These are phyloP conservation scores for Fusarium brachygibbosum DNA, from an alignment of 2,329 filamentous ascomycete genomes.

Conservation along the genomic window DNA sequence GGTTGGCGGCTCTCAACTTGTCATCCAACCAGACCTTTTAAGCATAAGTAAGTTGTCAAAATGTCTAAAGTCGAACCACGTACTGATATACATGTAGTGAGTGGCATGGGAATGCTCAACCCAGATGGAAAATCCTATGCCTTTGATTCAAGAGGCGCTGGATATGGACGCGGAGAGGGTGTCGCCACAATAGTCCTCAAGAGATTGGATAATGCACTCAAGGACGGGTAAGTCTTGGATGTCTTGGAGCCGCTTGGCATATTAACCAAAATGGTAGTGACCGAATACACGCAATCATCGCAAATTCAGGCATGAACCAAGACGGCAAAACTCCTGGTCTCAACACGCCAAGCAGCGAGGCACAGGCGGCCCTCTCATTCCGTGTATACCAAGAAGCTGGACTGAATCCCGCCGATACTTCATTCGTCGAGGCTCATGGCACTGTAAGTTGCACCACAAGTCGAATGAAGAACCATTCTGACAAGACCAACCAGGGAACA, in stretches of 20 bases:
- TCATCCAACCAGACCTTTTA: slow-evolving; percentile 10
- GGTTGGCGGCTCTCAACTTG: slow-evolving; percentile 16
- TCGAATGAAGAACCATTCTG: accelerated
- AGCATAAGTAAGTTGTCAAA: slow-evolving; percentile 3
- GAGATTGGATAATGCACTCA: background rate
- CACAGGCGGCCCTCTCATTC: slow-evolving; percentile 6
- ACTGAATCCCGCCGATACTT: background rate
- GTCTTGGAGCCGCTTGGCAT: background rate
- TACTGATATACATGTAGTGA: background rate
- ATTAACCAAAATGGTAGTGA: background rate
- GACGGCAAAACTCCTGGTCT: slow-evolving; percentile 13
- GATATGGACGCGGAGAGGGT: slow-evolving; percentile 10
- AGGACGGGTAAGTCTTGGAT: background rate
- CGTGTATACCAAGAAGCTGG: slow-evolving; percentile 20
- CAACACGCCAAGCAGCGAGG: slow-evolving; percentile 10
- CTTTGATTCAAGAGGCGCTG: slow-evolving; percentile 12
- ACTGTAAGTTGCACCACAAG: background rate
- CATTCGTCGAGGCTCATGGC: slow-evolving; percentile 6
- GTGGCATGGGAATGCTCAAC: slow-evolving; percentile 15
- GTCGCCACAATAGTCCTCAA: slow-evolving; percentile 15
- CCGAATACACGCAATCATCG: slow-evolving; percentile 10
- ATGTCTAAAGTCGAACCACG: accelerated
- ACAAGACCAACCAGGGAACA: background rate
- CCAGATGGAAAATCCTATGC: slow-evolving; percentile 13
- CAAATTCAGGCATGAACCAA: slow-evolving; percentile 19